Evolutionary conservation across 1,284 basidiomycete species (phyloP), one percentile per base, ranked within the genome.

Genomic region (Sparassis latifolia): DNA sequence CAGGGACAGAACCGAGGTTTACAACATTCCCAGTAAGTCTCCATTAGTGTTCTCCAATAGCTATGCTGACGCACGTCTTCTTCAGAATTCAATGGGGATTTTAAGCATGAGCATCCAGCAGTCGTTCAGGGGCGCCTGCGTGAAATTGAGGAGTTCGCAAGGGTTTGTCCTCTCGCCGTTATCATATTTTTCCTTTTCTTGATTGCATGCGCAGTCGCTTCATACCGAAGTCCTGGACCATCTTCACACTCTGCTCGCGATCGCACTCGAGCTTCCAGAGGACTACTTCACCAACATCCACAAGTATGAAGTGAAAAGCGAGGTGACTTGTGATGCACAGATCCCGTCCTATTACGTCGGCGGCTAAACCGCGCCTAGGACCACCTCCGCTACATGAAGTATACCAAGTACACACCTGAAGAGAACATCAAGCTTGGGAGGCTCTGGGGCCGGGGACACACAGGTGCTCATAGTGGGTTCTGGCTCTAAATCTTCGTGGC

Each of bases 321-420:
- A 74, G 67, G 71, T 70, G 42, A 20, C 6, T 61, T 55, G 2
- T 47, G 12, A 47, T 41, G 27, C 35, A 27, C 9, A 46, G 28
- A 42, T 10, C 30, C 7, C 5, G 29, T 27, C 27, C n/a, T 44
- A 1, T 7, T 6, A 12, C 35, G 40, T 7, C 40, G 27, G 9
- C 12, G 2, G 5, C 5, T n/a, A 42, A 9, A 31, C 41, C 6
- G 10, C 30, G 20, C 1, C 10, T 49, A 72, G 68, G 72, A 74
- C 51, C 73, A 79, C 57, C 66, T 80, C 30, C 70, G 78, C 9
- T 79, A 78, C 69, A 80, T 80, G 78, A 73, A 77, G 61, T 80
- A 79, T 65, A 59, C 60, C 53, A 75, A 75, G 60, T 75, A 70
- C 60, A 66, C 69, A 4, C 65, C 68, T 0, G 74, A 75, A 58